Evolutionary conservation across 306 rosid genomes (phyloP).

Genomic region (Luffa acutangula): DNA sequence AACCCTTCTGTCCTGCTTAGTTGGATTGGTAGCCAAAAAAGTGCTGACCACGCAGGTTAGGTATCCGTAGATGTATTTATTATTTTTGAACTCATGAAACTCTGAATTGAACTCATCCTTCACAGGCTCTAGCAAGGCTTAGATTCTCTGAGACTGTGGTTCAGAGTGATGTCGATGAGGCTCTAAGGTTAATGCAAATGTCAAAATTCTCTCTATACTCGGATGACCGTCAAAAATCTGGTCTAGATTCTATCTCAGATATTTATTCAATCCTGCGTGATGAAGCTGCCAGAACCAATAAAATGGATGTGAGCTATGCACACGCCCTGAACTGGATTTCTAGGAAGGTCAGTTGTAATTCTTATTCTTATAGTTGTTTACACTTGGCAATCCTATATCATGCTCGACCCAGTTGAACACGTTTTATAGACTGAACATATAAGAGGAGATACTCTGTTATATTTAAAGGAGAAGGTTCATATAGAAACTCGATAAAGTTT

Average conservation of each 20-base stretch:
- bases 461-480: not conserved
- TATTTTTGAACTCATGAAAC: not conserved
- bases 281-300: slow-evolving; percentile 67
- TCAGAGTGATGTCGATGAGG: slow-evolving; percentile 97
- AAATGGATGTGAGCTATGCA: slow-evolving; percentile 80
- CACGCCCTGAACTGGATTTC: slow-evolving; percentile 93
- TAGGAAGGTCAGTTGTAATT: slow-evolving; percentile 51
- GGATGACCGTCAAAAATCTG: slow-evolving; percentile 87
- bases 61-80: not conserved
- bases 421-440: not conserved
- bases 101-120: slow-evolving; percentile 12
- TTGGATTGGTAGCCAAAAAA: not conserved
- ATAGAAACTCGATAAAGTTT: not conserved
- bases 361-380: not conserved
- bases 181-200: slow-evolving; percentile 96
- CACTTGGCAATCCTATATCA: not conserved
- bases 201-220: slow-evolving; percentile 93
- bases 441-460: not conserved
- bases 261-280: slow-evolving; percentile 91
- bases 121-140: slow-evolving; percentile 89
- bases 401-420: not conserved
- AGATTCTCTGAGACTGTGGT: slow-evolving; percentile 80
- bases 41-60: not conserved
- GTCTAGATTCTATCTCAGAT: slow-evolving; percentile 90
- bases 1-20: not conserved